A percentile compares a stretch with the other conserved stretches of the same genome.
These are phyloP conservation scores for Aspergillus bertholletiae DNA, from an alignment of 495 filamentous ascomycete genomes.

Conservation along the genomic window DNA sequence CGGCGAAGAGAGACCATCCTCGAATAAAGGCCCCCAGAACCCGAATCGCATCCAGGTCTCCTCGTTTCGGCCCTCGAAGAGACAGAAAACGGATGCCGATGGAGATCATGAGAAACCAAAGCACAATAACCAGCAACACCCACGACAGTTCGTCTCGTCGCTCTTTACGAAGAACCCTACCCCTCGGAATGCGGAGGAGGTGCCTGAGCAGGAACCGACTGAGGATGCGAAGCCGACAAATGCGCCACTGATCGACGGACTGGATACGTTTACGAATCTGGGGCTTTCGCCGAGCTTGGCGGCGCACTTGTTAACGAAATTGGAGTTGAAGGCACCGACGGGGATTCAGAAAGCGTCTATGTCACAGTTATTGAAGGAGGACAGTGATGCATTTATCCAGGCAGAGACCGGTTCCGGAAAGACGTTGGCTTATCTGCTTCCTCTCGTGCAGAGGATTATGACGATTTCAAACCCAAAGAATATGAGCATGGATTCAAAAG, in stretches of 20 bases:
- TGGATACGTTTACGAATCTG: conserved; percentile 77
- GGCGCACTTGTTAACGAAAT: conserved; percentile 76
- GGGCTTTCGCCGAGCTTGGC: conserved; percentile 76
- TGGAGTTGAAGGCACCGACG: conserved; percentile 86
- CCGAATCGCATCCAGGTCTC: conserved; percentile 38
- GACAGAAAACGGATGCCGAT: conserved; percentile 32
- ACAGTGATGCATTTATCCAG: conserved; percentile 92
- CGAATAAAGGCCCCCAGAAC: conserved; percentile 20
- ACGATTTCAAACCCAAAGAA: conserved; percentile 51
- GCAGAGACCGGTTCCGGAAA: conserved; percentile 97
- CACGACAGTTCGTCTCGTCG: conserved; percentile 72
- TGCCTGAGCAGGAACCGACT: conserved; percentile 44
- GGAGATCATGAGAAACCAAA: conserved; percentile 13
- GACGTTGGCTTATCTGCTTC: conserved; percentile 88
- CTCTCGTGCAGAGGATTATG: conserved; percentile 86
- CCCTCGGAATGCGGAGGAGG: conserved; percentile 51
- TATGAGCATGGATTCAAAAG: conserved; percentile 25
- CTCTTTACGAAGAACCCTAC: conserved; percentile 85
- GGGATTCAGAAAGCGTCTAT: conserved; percentile 91
- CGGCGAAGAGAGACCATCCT: conserved; percentile 8
- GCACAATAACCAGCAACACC: conserved; percentile 24
- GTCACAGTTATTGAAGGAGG: conserved; percentile 69
- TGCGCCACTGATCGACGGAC: conserved; percentile 81
- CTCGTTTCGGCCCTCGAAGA: conserved; percentile 32
- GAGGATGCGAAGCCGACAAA: conserved; percentile 77